Evolutionary conservation across 441 rosid genomes (phyloP).

Genomic region (Lepidium campestre): DNA sequence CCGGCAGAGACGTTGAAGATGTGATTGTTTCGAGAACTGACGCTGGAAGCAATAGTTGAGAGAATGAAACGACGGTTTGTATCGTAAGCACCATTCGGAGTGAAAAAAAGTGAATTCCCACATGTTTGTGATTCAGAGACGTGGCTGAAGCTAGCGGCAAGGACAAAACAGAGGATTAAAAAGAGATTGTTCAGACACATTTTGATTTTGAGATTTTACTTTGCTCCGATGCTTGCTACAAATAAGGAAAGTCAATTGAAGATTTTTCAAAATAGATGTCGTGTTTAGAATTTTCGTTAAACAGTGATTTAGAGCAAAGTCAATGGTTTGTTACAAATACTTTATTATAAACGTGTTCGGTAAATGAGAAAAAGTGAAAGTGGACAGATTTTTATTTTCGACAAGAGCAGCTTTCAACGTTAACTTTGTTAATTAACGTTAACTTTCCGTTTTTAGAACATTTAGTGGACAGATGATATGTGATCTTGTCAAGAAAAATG

Average conservation of each 20-base stretch:
- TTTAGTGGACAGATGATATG: no score
- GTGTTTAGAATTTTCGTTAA: not conserved
- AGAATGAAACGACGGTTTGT: constrained; percentile 21
- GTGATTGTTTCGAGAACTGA: constrained; percentile 7
- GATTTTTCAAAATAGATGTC: not conserved
- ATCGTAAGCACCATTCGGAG: not conserved
- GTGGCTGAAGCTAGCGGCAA: not conserved
- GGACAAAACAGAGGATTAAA: not conserved
- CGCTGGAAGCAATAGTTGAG: constrained; percentile 26
- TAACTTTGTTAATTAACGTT: no score
- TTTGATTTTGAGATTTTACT: not conserved
- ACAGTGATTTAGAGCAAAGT: no score
- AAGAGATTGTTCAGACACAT: not conserved
- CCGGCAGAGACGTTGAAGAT: constrained; percentile 23
- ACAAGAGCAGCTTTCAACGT: no score
- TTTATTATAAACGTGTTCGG: not conserved
- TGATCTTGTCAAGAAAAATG: no score
- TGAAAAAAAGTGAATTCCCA: not conserved
- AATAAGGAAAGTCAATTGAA: not conserved
- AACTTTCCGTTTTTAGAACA: no score
- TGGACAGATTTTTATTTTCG: not conserved
- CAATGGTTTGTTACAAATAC: no score
- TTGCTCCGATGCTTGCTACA: not conserved
- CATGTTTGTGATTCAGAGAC: constrained; percentile 6
- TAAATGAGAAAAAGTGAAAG: not conserved